Evolutionary conservation across 306 rosid species (phyloP).

Genomic region (Arachis stenosperma): DNA sequence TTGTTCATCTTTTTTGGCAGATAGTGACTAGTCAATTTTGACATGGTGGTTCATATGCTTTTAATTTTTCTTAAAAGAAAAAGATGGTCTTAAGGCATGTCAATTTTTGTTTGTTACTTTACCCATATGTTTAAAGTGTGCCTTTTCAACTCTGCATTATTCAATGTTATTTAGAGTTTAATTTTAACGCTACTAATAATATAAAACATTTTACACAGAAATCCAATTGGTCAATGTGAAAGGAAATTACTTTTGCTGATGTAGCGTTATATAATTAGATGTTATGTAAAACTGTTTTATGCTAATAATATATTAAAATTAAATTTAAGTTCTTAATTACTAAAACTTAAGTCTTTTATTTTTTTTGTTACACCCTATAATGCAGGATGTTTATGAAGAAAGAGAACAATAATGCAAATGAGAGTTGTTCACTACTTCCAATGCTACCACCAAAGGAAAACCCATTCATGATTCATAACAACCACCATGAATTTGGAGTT

Average conservation of each 20-base stretch:
- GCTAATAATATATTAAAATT: too few relatives aligned
- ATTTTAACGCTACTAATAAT: too few relatives aligned
- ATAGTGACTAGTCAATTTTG: neutral
- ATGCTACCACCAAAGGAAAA: conserved; percentile 59
- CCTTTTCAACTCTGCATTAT: neutral
- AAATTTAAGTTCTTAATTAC: too few relatives aligned
- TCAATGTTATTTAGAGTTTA: neutral
- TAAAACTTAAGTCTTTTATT: too few relatives aligned
- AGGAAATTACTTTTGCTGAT: too few relatives aligned
- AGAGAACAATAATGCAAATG: conserved; percentile 51
- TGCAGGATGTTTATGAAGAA: conserved; percentile 66
- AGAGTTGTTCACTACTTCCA: conserved; percentile 56
- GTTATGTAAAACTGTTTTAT: too few relatives aligned
- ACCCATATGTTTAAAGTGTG: neutral
- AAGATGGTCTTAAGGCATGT: neutral
- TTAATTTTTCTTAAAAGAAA: neutral
- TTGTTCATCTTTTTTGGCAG: conserved; percentile 5
- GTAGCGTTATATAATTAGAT: too few relatives aligned
- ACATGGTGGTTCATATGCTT: conserved; percentile 9
- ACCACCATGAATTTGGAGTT: conserved; percentile 68
- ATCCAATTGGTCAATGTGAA: too few relatives aligned
- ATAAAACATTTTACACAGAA: too few relatives aligned
- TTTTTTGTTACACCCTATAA: too few relatives aligned
- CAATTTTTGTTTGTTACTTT: neutral
- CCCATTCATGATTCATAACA: conserved; percentile 49